phyloP scores from a whole-genome alignment of 2,329 filamentous ascomycete genomes.

The Cucurbitaria berberidis region DNA sequence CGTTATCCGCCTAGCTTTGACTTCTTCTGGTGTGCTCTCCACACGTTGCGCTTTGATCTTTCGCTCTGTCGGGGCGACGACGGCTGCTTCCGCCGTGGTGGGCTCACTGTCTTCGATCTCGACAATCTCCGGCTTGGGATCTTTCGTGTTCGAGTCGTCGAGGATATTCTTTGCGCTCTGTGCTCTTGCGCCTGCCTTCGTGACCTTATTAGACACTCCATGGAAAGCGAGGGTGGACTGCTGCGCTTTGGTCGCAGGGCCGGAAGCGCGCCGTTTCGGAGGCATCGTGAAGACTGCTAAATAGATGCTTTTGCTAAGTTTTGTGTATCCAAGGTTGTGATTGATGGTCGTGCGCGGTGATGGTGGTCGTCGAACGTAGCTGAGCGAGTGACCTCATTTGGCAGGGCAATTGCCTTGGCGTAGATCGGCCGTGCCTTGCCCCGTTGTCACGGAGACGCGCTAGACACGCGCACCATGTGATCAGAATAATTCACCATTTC shows the following conservation, averaged over 20 bases:
- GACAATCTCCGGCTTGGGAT: constrained; percentile 30
- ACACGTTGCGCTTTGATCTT: constrained; percentile 36
- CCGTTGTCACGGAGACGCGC: constrained; percentile 35
- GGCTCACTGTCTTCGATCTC: constrained; percentile 35
- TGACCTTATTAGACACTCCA: constrained; percentile 61
- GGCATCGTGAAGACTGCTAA: constrained; percentile 46
- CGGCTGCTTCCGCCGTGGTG: constrained; percentile 49
- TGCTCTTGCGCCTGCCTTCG: constrained; percentile 58
- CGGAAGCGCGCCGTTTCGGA: constrained; percentile 51
- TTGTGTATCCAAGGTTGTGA: constrained; percentile 1
- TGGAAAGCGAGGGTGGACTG: constrained; percentile 70
- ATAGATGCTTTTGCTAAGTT: background rate
- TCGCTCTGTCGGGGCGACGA: constrained; percentile 47
- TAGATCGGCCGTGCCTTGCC: constrained; percentile 12
- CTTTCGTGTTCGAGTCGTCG: constrained; percentile 39
- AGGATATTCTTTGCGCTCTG: constrained; percentile 49
- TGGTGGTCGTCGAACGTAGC: constrained; percentile 18
- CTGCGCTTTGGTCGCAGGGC: constrained; percentile 56
- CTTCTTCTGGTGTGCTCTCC: constrained; percentile 51
- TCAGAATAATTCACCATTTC: constrained; percentile 7
- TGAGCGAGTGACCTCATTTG: constrained; percentile 34
- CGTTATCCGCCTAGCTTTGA: constrained; percentile 68
- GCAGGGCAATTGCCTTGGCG: constrained; percentile 28
- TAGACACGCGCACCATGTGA: constrained; percentile 36
- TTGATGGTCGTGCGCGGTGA: constrained; percentile 11